Evolutionary conservation across 1,284 basidiomycete genomes (phyloP), one percentile per base, ranked within the genome.

Genomic region (Ustilago vetiveriae): DNA sequence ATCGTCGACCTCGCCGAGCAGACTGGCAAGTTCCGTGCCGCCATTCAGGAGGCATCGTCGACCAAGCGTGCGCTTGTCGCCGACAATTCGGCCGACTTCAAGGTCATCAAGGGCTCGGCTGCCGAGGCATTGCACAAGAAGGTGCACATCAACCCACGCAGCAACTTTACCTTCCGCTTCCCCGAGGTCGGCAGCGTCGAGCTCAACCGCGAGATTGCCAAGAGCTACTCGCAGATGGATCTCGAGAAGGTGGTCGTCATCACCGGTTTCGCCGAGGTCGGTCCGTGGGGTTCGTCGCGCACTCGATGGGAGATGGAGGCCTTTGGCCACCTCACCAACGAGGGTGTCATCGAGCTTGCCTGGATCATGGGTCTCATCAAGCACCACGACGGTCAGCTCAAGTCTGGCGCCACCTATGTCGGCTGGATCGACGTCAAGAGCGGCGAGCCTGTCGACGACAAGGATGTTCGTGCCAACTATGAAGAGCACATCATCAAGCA

Each of bases 281-380:
- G 95, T n/a, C 96, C 95, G 6, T 98, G 94, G 92, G 96, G 96
- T 77, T 94, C 92, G 79, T 90, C 94, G 21, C 90, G 96, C 73
- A 98, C 95, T n/a, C 89, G 95, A 72, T 98, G 95, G 95, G 94
- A 98, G 85, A 74, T 76, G 66, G 77, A 79, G 62, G 77, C 75
- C 24, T 71, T 66, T 37, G 75, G 77, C 39, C 63, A 68, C 57
- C 64, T 79, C 47, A 77, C 74, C 55, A 95, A 98, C 78, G 91
- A 97, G 83, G 95, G 94, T 40, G 92, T 92, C 81, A 96, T 98
- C 78, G 95, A 98, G 85, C 94, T 98, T 90, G 94, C 95, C 14
- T 98, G 95, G 94, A 90, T 97, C 84, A 98, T 96, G 92, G 94
- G 96, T 40, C 88, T 88, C 84, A 97, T 98, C 87, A 97, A 95